These are phyloP conservation scores for Coemansia sp. DNA, from an alignment of 192 early-diverging fungal genomes.

Conservation along the genomic window DNA sequence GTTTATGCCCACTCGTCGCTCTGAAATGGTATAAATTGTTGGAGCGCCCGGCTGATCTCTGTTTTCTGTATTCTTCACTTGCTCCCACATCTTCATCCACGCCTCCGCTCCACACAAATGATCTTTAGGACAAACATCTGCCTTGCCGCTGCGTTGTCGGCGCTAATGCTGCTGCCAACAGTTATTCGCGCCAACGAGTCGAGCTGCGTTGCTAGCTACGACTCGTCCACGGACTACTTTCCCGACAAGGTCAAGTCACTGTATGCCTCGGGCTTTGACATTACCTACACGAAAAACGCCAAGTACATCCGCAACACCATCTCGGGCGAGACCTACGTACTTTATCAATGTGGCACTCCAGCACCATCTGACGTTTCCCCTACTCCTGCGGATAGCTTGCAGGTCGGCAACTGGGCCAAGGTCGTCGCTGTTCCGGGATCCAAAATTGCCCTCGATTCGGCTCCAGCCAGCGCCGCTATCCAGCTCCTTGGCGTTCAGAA, in stretches of 20 bases:
- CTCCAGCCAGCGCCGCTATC: conserved; percentile 45
- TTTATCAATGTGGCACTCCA: conserved; percentile 72
- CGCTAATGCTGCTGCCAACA: conserved; percentile 1
- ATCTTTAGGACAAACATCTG: conserved; percentile 18
- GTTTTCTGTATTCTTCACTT: not conserved
- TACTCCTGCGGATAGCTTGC: conserved; percentile 44
- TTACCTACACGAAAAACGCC: conserved; percentile 62
- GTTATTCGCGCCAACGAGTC: conserved; percentile 26
- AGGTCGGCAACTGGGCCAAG: conserved; percentile 48
- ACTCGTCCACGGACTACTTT: conserved; percentile 45
- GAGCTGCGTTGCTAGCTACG: conserved; percentile 25
- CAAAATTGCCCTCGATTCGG: conserved; percentile 43
- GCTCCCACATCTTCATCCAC: not conserved
- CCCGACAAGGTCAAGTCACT: conserved; percentile 56
- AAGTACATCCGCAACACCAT: conserved; percentile 63
- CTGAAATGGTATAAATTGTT: conserved; percentile 3
- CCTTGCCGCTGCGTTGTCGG: conserved; percentile 14
- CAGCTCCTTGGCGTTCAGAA: conserved; percentile 37
- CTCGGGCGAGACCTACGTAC: conserved; percentile 58
- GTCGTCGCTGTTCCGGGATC: conserved; percentile 42
- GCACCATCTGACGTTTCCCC: conserved; percentile 38
- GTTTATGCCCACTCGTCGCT: not conserved
- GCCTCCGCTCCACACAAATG: conserved; percentile 12
- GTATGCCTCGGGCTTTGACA: conserved; percentile 58
- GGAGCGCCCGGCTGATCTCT: not conserved